Base-by-base conservation (phyloP, 1,284 basidiomycete genomes). In the Fistulina hepatica region DNA sequence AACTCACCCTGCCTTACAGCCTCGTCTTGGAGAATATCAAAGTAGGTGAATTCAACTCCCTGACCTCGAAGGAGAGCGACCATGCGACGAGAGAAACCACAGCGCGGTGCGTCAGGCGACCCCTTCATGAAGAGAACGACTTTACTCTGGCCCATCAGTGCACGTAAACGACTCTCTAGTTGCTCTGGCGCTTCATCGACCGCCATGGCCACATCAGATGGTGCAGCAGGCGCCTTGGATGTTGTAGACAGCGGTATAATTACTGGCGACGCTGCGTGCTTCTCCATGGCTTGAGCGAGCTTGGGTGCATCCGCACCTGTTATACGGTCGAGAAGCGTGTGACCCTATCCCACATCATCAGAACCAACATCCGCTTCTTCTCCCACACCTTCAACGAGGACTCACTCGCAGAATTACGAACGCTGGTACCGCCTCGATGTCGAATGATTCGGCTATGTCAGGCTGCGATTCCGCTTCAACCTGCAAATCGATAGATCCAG, bases 101-200 rank as follows among this genome's bases (percentile, higher is more conserved):
- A 95, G 40, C 82, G 77, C 10, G 92, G 94, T 6, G 65, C 67
- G 31, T 84, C 76, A 0, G 92, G 91, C 40, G 67, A 73, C 25
- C 94, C 95, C 64, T 98, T 98, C 93, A 98, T 98, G 72, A 98
- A 97, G 41, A 98, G 61, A 40, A 98, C 89, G 8, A 97, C 75
- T 9, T 60, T 60, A 55, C 63, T 71, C 60, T 31, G 28, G 38
- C 65, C 66, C 85, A 92, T 91, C 43, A 93, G 57, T 33, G 47
- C 50, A 21, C 58, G 62, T 56, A 90, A 71, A 37, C 89, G 69
- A 30, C 56, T 53, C 30, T 72, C 67, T 16, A 90, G 68, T 47
- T 83, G 65, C 47, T 81, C 81, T n/a, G 65, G 58, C 5, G 73
- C 69, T 56, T 89, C 82, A n/a, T 56, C 58, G n/a, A n/a, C n/a